A percentile compares a stretch with the other conserved stretches of the same genome.
Evolutionary conservation across 2,329 filamentous ascomycete species (phyloP).

Genomic region (Hypoxylon sp.): DNA sequence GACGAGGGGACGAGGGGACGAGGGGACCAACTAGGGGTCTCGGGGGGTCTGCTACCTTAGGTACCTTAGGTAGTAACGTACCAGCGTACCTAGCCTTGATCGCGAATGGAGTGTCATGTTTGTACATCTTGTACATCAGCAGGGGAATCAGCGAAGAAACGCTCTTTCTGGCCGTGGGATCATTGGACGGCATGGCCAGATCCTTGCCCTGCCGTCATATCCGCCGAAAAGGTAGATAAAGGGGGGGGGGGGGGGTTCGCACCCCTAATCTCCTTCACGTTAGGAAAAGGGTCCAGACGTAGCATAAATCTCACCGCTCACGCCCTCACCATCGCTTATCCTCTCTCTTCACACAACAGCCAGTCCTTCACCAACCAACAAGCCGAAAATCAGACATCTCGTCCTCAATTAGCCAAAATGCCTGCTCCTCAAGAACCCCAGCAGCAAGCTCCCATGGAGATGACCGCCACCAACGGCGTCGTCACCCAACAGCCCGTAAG

Average conservation of each 20-base stretch:
- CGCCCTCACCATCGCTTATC: neutral
- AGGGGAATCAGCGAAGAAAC: neutral
- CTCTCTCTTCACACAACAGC: constrained; percentile 8
- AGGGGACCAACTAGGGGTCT: too few species aligned
- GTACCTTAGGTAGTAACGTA: too few species aligned
- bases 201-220: constrained; percentile 26
- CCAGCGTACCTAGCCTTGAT: constrained; percentile 10
- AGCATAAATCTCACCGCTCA: constrained; percentile 24
- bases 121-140: neutral
- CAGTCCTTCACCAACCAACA: constrained; percentile 14
- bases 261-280: constrained; percentile 5
- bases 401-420: constrained; percentile 50
- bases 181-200: neutral
- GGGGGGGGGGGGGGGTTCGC: constrained; percentile 1
- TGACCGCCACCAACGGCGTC: constrained; percentile 46
- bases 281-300: neutral
- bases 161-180: constrained; percentile 8
- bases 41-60: too few species aligned
- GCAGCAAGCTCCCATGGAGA: constrained; percentile 56
- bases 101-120: neutral
- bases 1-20: too few species aligned
- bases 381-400: too few species aligned
- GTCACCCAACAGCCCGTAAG: constrained; percentile 55
- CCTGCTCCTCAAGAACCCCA: constrained; percentile 51
- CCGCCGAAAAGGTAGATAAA: constrained; percentile 22